Percentiles rank a stretch among this genome's conserved stretches.
These are phyloP conservation scores for Fusarium falciforme DNA, from an alignment of 2,329 filamentous ascomycete species.

Conservation along the genomic window DNA sequence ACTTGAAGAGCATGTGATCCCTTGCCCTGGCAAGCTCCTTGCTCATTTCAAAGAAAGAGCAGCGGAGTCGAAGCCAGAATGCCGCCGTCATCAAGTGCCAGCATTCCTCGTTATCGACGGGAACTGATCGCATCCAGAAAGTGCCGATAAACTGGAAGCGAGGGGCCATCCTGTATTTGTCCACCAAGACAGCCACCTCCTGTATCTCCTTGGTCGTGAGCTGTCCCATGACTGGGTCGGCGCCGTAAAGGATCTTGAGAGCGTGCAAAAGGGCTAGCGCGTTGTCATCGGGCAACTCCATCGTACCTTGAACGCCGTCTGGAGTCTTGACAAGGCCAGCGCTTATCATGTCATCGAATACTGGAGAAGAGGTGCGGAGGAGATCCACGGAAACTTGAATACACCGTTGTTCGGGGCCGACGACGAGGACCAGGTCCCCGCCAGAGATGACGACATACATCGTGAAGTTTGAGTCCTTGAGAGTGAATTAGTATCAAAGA, in stretches of 20 bases:
- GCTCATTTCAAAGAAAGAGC: not conserved
- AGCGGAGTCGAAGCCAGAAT: not conserved
- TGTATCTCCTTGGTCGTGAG: not conserved
- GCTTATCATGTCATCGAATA: not conserved
- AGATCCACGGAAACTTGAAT: not conserved
- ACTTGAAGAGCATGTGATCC: not conserved
- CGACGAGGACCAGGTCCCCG: not conserved
- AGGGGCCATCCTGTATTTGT: not conserved
- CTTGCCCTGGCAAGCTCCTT: not conserved
- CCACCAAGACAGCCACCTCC: not conserved
- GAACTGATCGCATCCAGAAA: not conserved
- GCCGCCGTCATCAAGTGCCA: not conserved
- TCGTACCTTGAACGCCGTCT: not conserved
- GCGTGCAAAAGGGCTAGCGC: not conserved
- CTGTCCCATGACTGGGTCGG: not conserved
- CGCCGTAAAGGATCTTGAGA: not conserved
- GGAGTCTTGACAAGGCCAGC: not conserved
- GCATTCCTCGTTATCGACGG: not conserved
- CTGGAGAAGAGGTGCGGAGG: not conserved
- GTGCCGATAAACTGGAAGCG: not conserved
- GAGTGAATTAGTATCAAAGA: not conserved
- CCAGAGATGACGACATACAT: not conserved
- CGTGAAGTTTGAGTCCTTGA: not conserved
- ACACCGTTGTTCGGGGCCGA: not conserved
- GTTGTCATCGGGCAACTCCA: not conserved